A percentile compares a stretch with the other conserved stretches of the same genome.
Evolutionary conservation across 2,329 filamentous ascomycete genomes (phyloP).

Genomic region (Fonsecaea erecta): DNA sequence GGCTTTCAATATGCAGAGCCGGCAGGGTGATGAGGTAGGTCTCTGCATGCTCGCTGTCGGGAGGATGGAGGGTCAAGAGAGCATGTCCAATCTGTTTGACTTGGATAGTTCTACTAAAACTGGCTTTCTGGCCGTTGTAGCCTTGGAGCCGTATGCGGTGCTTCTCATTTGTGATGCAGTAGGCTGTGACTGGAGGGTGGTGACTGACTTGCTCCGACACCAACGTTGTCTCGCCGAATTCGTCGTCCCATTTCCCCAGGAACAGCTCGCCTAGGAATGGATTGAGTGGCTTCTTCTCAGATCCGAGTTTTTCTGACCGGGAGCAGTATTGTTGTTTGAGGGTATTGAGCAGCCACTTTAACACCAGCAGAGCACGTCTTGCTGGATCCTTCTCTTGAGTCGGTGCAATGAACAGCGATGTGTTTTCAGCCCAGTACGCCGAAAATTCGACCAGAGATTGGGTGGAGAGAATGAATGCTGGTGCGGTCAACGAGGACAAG

Average conservation of each 20-base stretch:
- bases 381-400: conserved; percentile 73
- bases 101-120: conserved; percentile 90
- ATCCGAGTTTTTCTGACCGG: conserved; percentile 78
- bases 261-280: conserved; percentile 96
- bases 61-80: conserved; percentile 68
- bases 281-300: conserved; percentile 97
- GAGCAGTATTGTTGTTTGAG: conserved; percentile 79
- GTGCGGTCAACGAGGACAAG: conserved; percentile 77
- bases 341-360: conserved; percentile 88
- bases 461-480: conserved; percentile 79
- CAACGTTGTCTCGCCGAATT: conserved; percentile 76
- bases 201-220: conserved; percentile 94
- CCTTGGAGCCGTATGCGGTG: conserved; percentile 76
- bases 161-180: conserved; percentile 85
- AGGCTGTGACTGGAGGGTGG: conserved; percentile 93
- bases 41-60: conserved; percentile 62
- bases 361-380: conserved; percentile 76
- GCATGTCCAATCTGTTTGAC: conserved; percentile 95
- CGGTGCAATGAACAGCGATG: conserved; percentile 73
- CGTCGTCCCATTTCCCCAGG: conserved; percentile 84
- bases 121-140: conserved; percentile 96
- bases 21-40: conserved; percentile 91
- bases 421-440: conserved; percentile 75
- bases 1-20: conserved; percentile 87
- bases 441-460: conserved; percentile 70